Conservation (phyloP, 208 protist genomes). For the Leishmania arabica region DNA sequence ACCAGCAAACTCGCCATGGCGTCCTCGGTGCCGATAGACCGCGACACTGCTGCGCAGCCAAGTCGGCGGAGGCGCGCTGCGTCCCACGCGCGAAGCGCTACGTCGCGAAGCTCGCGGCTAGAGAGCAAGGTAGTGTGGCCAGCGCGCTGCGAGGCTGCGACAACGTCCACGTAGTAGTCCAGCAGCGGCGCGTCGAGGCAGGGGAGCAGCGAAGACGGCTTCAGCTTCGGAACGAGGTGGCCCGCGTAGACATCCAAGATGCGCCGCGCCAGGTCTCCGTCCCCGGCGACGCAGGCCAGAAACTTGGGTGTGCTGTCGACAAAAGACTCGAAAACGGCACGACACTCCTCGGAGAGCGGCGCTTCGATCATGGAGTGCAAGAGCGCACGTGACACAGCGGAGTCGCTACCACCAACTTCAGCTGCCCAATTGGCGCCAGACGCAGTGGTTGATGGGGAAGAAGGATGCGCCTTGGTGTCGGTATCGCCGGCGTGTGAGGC, state of each 20-base stretch:
- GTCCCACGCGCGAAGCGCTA: conserved; percentile 18
- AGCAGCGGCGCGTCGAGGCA: conserved; percentile 50
- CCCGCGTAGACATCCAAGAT: conserved; percentile 64
- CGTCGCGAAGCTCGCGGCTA: conserved; percentile 22
- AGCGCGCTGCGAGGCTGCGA: conserved; percentile 14
- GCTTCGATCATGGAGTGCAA: conserved; percentile 46
- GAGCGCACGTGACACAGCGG: conserved; percentile 29
- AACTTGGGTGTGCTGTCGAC: conserved; percentile 65
- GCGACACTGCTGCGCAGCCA: conserved; percentile 5
- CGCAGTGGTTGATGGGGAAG: not conserved
- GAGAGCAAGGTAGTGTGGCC: conserved; percentile 10
- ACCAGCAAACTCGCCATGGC: conserved; percentile 24
- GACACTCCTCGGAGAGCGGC: conserved; percentile 52
- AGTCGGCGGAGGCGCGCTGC: conserved; percentile 8
- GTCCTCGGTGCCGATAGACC: conserved; percentile 6
- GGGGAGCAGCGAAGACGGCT: conserved; percentile 46
- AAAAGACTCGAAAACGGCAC: conserved; percentile 46
- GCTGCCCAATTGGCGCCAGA: not conserved
- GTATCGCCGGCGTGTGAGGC: not conserved
- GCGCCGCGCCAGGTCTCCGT: conserved; percentile 47
- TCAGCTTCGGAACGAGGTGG: conserved; percentile 46
- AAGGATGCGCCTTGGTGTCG: not conserved
- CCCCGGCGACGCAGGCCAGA: conserved; percentile 39
- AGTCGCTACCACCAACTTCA: not conserved
- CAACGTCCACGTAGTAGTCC: conserved; percentile 67